Percentiles rank a stretch among this genome's conserved stretches.
Evolutionary conservation across 2,329 filamentous ascomycete species (phyloP).

Genomic region (Blastomyces parvus): DNA sequence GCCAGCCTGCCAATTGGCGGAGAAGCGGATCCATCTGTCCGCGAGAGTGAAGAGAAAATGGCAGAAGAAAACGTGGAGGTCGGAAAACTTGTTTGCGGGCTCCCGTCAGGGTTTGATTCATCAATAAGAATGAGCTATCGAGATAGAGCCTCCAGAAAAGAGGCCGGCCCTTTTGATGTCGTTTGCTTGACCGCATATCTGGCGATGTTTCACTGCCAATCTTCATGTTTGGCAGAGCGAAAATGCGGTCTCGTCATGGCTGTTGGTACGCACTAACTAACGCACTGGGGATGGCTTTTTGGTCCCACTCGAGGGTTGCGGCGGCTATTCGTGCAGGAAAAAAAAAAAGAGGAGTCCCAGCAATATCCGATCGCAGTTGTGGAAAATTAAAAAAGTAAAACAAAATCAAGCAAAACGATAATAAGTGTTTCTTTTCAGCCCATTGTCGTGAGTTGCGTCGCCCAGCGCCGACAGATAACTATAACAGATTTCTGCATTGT

Average conservation of each 20-base stretch:
- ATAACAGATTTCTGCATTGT: no score
- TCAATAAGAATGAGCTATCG: not conserved
- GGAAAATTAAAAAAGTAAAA: not conserved
- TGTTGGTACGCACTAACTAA: not conserved
- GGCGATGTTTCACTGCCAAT: not conserved
- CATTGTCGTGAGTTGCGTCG: not conserved
- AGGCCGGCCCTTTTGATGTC: not conserved
- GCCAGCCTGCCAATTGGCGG: no score
- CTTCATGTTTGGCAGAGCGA: no score
- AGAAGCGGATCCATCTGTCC: not conserved
- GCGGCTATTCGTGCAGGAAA: not conserved
- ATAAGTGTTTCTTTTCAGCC: not conserved
- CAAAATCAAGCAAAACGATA: no score
- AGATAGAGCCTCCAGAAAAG: not conserved
- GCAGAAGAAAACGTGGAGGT: no score
- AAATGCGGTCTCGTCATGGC: not conserved
- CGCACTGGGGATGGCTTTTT: not conserved
- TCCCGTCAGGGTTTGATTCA: not conserved
- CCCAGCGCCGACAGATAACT: no score
- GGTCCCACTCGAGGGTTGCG: not conserved
- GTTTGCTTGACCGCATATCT: constrained; percentile 4
- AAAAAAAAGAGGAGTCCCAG: not conserved
- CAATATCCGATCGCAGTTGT: not conserved
- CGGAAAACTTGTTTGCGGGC: constrained; percentile 1
- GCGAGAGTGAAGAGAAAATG: no score